A percentile compares a stretch with the other conserved stretches of the same genome.
These are phyloP conservation scores for Laburnicola sp. DNA, from an alignment of 2,329 filamentous ascomycete species.

Conservation along the genomic window DNA sequence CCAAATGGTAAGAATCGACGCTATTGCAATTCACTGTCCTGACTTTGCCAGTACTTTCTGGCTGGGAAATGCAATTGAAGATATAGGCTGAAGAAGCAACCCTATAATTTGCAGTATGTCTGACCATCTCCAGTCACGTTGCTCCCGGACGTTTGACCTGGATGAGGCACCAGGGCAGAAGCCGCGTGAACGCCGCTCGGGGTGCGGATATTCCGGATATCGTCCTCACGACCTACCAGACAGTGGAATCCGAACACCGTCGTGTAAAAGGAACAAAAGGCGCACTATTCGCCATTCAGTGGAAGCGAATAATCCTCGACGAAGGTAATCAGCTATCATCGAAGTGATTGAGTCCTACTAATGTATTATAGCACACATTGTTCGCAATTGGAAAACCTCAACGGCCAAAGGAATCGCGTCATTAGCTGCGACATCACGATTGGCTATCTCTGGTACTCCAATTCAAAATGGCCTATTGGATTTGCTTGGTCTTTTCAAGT, in stretches of 20 bases:
- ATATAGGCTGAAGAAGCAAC: neutral
- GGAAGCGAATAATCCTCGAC: constrained; percentile 53
- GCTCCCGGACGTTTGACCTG: neutral
- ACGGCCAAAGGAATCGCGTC: constrained; percentile 25
- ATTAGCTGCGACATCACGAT: constrained; percentile 38
- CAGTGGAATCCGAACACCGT: constrained; percentile 16
- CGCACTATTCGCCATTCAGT: constrained; percentile 32
- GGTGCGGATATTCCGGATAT: constrained; percentile 3
- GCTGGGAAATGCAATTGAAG: neutral
- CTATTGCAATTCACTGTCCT: neutral
- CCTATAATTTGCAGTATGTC: neutral
- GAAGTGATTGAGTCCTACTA: too few species aligned
- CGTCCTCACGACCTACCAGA: constrained; percentile 24
- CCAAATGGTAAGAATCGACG: neutral
- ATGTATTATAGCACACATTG: constrained; percentile 42
- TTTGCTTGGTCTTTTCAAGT: constrained; percentile 20
- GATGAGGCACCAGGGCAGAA: neutral
- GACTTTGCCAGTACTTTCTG: neutral
- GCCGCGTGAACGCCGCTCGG: neutral
- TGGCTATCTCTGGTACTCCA: constrained; percentile 54
- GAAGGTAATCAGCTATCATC: constrained; percentile 37
- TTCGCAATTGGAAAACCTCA: constrained; percentile 42
- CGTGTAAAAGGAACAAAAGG: neutral
- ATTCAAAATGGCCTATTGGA: constrained; percentile 26
- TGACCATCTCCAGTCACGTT: neutral